Base-by-base conservation (phyloP, 768 basidiomycete genomes). In the Leucocoprinus leucothites region DNA sequence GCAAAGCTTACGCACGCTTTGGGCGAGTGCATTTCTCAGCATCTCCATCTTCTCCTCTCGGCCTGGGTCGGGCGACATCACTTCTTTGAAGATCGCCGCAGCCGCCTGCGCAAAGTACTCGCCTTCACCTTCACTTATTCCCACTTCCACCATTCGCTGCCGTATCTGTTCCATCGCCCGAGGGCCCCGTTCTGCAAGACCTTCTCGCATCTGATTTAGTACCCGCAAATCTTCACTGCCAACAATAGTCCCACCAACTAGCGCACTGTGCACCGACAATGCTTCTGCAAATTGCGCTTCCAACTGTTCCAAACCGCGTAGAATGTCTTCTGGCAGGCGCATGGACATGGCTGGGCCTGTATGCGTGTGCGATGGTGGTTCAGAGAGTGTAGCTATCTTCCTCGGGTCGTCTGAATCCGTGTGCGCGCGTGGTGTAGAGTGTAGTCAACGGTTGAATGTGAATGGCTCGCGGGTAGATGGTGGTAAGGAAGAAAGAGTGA, bases 221-320 rank as follows among this genome's bases (percentile, higher is more conserved):
- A 46, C 3, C 43, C 43, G 31, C 35, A 28, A 25, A 25, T 11
- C 36, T 13, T 46, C 22, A 34, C 34, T 25, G 35, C 44, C 44
- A 25, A 36, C 52, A 21, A 45, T 18, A 16, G 24, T 41, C 45
- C 46, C 53, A 41, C 47, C 53, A 13, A 48, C 53, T 31, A 55
- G 26, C 40, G 53, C 53, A 41, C 47, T 55, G 36, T 55, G 53
- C 9, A 55, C 26, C 3, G 53, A 55, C 25, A 55, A 36, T 7
- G 53, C 53, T 21, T 55, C 53, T 47, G 53, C 53, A 48, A 55
- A 55, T 21, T 55, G 53, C 2, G 53, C 53, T 25, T 55, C 53
- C 2, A 55, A 36, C 38, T 55, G 53, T 26, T 55, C 53, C 22
- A 55, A 26, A 6, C 53, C 53, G 16, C 53, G 53, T 22, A 38